Percentiles rank a stretch among this genome's conserved stretches.
Conservation (phyloP, 2,329 filamentous ascomycete genomes). For the Chaetomium globosum region DNA sequence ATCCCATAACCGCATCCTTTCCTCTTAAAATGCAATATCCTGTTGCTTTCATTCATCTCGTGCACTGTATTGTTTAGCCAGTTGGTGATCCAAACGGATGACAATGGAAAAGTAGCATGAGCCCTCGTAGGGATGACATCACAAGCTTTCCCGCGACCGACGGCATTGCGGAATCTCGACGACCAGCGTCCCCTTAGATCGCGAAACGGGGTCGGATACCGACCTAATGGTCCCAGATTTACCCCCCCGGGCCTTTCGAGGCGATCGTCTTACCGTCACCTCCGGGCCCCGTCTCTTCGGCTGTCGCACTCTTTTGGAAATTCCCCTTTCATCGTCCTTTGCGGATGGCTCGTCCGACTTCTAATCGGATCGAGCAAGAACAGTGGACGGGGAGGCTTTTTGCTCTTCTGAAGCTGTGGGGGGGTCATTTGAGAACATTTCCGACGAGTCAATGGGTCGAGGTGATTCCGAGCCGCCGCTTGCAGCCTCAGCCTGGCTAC, state of each 20-base stretch:
- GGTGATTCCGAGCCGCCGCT: neutral
- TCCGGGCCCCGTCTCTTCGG: slow-evolving; percentile 4
- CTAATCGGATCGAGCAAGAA: slow-evolving; percentile 4
- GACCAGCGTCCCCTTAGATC: neutral
- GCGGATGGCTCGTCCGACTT: neutral
- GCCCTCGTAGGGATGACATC: neutral
- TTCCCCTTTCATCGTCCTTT: neutral
- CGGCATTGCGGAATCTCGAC: slow-evolving; percentile 5
- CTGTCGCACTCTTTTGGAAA: neutral
- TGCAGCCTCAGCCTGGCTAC: neutral
- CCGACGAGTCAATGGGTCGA: neutral
- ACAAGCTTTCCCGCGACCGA: slow-evolving; percentile 3
- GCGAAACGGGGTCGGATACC: neutral
- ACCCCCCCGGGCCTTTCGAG: neutral
- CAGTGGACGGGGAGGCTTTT: neutral
- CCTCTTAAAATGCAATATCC: neutral
- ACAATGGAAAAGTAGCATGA: neutral
- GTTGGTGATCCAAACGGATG: neutral
- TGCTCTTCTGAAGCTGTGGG: neutral
- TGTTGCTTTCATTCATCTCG: neutral
- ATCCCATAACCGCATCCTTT: neutral
- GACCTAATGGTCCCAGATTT: neutral
- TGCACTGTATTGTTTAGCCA: neutral
- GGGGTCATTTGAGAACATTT: neutral
- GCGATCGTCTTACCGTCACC: neutral